A percentile compares a stretch with the other conserved stretches of the same genome.
phyloP scores from a whole-genome alignment of 192 early-diverging fungal species.

The Dissophora globulifera region DNA sequence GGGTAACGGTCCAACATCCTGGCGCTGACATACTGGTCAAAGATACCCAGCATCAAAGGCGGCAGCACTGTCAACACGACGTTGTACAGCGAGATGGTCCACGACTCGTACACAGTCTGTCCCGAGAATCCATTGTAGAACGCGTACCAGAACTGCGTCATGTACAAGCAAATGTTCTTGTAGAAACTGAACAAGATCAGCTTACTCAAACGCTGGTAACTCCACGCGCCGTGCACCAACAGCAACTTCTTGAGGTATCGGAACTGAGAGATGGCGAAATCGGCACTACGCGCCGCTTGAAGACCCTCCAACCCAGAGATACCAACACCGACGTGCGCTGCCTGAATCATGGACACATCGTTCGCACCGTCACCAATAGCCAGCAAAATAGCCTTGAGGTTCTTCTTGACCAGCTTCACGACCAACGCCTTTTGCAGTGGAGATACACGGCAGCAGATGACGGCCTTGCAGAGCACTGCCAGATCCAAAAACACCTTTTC shows the following conservation, averaged over 20 bases:
- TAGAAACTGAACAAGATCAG: constrained; percentile 98
- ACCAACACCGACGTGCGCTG: constrained; percentile 97
- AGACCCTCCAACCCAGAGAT: constrained; percentile 97
- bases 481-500: constrained; percentile 87
- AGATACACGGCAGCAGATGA: constrained; percentile 98
- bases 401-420: constrained; percentile 97
- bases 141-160: constrained; percentile 98
- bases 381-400: constrained; percentile 86
- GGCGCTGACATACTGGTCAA: constrained; percentile 94
- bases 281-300: constrained; percentile 95
- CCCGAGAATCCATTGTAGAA: constrained; percentile 97
- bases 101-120: constrained; percentile 97
- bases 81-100: constrained; percentile 96
- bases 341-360: constrained; percentile 99
- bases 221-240: constrained; percentile 97
- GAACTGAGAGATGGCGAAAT: constrained; percentile 99
- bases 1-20: constrained; percentile 97
- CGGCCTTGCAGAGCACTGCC: constrained; percentile 92
- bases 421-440: constrained; percentile 98
- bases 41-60: constrained; percentile 96
- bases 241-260: constrained; percentile 93
- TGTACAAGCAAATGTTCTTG: constrained; percentile 98
- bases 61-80: constrained; percentile 95
- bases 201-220: constrained; percentile 94
- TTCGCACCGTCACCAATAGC: constrained; percentile 99